Percentiles rank a stretch among this genome's conserved stretches.
phyloP scores from a whole-genome alignment of 2,329 filamentous ascomycete genomes.

The Penicillium corylophilum region DNA sequence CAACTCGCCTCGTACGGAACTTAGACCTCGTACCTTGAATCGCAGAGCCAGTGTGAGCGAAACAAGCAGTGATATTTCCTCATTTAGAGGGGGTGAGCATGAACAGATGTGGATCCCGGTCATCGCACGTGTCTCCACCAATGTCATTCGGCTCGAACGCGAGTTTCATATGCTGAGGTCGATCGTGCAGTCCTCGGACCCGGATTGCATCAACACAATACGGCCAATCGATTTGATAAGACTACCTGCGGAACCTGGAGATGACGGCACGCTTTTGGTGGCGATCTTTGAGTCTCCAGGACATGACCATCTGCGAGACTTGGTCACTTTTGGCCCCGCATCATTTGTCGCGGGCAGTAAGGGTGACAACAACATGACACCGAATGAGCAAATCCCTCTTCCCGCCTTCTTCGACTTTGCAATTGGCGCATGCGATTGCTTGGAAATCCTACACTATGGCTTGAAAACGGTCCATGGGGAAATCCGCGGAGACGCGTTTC shows the following conservation, averaged over 20 bases:
- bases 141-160: constrained; percentile 79
- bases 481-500: constrained; percentile 85
- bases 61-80: constrained; percentile 45
- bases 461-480: constrained; percentile 87
- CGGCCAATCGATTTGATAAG: constrained; percentile 77
- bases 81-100: constrained; percentile 40
- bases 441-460: constrained; percentile 88
- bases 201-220: constrained; percentile 71
- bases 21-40: constrained; percentile 44
- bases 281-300: constrained; percentile 80
- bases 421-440: constrained; percentile 78
- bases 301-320: constrained; percentile 66
- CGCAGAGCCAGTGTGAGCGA: constrained; percentile 54
- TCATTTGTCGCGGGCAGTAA: constrained; percentile 62
- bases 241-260: constrained; percentile 65
- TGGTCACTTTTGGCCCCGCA: constrained; percentile 76
- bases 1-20: constrained; percentile 45
- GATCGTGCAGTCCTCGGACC: constrained; percentile 69
- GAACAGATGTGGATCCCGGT: constrained; percentile 59
- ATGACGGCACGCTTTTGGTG: constrained; percentile 70
- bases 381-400: constrained; percentile 65
- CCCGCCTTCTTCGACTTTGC: constrained; percentile 85
- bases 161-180: constrained; percentile 80
- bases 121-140: constrained; percentile 77
- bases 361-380: constrained; percentile 47